Evolutionary conservation across 805 yeast genomes (phyloP).

Genomic region (Tetrapisispora arboricola): DNA sequence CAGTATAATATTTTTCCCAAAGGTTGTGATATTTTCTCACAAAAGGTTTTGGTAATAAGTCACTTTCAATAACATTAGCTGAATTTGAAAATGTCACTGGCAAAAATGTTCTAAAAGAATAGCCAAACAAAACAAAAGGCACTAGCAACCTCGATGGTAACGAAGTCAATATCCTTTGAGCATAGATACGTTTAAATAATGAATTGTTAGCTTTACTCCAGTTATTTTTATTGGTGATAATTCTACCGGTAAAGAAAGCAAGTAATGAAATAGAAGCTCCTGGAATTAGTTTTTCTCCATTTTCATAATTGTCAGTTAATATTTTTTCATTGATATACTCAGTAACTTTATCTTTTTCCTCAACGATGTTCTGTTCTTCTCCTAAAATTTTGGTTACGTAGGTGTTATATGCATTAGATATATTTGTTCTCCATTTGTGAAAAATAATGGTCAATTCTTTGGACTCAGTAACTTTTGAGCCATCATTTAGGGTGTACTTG

Average conservation of each 20-base stretch:
- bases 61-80: constrained; percentile 9
- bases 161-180: not conserved
- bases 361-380: constrained; percentile 4
- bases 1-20: not conserved
- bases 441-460: constrained; percentile 7
- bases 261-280: constrained; percentile 20
- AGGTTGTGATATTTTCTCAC: constrained; percentile 6
- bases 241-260: constrained; percentile 22
- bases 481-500: constrained; percentile 3
- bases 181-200: not conserved
- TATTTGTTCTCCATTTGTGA: constrained; percentile 8
- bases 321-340: constrained; percentile 12
- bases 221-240: constrained; percentile 18
- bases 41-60: constrained; percentile 13
- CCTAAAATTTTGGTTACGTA: constrained; percentile 4
- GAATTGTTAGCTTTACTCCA: constrained; percentile 8
- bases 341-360: not conserved
- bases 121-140: constrained; percentile 18
- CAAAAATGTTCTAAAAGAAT: constrained; percentile 14
- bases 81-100: constrained; percentile 21
- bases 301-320: constrained; percentile 18
- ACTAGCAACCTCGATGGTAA: constrained; percentile 1
- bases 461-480: constrained; percentile 11
- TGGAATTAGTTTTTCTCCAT: constrained; percentile 17
- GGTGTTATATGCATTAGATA: constrained; percentile 7